Conservation (phyloP, 2,329 filamentous ascomycete genomes). For the Trichothecium sympodiale region DNA sequence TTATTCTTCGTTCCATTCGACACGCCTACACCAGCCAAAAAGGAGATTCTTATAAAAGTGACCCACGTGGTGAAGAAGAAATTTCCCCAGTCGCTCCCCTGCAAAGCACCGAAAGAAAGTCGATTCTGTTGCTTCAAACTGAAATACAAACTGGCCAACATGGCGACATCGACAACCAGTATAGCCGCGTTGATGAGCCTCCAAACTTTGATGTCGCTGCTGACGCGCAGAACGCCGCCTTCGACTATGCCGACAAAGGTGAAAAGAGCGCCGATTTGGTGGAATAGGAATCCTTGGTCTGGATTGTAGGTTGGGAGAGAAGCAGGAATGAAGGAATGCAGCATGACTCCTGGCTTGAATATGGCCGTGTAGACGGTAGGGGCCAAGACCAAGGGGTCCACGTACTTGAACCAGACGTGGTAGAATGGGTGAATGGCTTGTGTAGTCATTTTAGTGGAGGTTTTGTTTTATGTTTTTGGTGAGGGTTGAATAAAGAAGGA, state of each 20-base stretch:
- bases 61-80: slow-evolving; percentile 8
- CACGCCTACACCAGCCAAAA: slow-evolving; percentile 11
- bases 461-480: no score
- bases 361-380: slow-evolving; percentile 9
- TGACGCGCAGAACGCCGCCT: slow-evolving; percentile 6
- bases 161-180: slow-evolving; percentile 9
- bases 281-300: slow-evolving; percentile 11
- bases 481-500: no score
- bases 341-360: slow-evolving; percentile 8
- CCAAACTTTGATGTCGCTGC: slow-evolving; percentile 11
- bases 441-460: slow-evolving; percentile 2
- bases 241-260: slow-evolving; percentile 9
- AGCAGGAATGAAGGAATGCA: slow-evolving; percentile 9
- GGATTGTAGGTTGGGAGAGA: slow-evolving; percentile 8
- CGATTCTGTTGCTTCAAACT: slow-evolving; percentile 10
- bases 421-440: slow-evolving; percentile 10
- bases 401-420: slow-evolving; percentile 12
- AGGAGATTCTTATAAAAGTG: slow-evolving; percentile 7
- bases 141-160: slow-evolving; percentile 9
- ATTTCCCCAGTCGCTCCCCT: slow-evolving; percentile 11
- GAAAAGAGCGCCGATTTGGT: slow-evolving; percentile 11
- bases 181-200: slow-evolving; percentile 8
- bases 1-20: slow-evolving; percentile 1
- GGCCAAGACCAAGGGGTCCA: slow-evolving; percentile 8
- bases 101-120: slow-evolving; percentile 2